These are phyloP conservation scores for Blakeslea trispora DNA, from an alignment of 371 early-diverging fungal genomes.

Conservation along the genomic window DNA sequence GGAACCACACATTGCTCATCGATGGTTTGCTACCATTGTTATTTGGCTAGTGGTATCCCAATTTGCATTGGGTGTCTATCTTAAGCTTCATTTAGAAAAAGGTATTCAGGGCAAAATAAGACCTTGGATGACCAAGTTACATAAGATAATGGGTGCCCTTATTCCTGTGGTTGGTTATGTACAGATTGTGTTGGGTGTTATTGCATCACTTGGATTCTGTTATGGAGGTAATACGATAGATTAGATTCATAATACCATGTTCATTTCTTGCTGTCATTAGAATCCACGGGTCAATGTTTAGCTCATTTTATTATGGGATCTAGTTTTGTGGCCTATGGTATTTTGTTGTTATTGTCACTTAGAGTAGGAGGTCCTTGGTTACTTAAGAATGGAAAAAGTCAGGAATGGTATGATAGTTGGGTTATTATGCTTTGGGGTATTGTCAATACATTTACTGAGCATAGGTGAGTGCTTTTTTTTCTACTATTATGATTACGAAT, in stretches of 20 bases:
- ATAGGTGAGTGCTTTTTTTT: constrained; percentile 44
- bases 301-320: constrained; percentile 77
- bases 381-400: constrained; percentile 56
- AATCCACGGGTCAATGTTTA: constrained; percentile 62
- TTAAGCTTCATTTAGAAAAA: constrained; percentile 60
- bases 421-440: constrained; percentile 69
- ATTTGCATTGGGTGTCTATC: constrained; percentile 54
- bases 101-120: constrained; percentile 57
- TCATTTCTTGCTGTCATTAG: constrained; percentile 19
- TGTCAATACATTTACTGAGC: constrained; percentile 72
- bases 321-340: constrained; percentile 69
- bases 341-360: constrained; percentile 54
- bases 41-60: constrained; percentile 56
- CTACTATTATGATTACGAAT: not conserved
- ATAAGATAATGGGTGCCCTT: constrained; percentile 53
- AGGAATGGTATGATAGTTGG: constrained; percentile 72
- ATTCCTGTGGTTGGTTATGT: constrained; percentile 62
- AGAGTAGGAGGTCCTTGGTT: constrained; percentile 66
- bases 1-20: constrained; percentile 65
- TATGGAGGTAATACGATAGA: constrained; percentile 61
- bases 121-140: constrained; percentile 48
- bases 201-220: constrained; percentile 66
- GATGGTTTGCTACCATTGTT: constrained; percentile 62
- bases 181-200: constrained; percentile 67
- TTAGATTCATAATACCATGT: too few species aligned